Evolutionary conservation across 129 eudicot genomes (phyloP).

Genomic region (Flaveria linearis): DNA sequence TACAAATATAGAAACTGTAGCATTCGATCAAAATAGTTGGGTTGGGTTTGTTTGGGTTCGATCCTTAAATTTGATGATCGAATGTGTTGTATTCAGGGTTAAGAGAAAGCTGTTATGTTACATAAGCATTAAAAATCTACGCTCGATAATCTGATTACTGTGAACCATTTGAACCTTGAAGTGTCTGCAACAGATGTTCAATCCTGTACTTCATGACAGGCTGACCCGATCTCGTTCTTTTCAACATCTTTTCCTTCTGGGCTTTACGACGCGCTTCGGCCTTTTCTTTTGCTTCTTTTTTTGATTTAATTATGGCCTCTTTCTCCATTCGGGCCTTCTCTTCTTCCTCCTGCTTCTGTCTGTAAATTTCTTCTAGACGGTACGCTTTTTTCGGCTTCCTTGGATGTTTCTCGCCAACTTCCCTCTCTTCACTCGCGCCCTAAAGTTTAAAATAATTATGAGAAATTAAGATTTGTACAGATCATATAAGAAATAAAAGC

Average conservation of each 20-base stretch:
- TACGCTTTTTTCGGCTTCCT: constrained; percentile 39
- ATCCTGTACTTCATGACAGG: constrained; percentile 94
- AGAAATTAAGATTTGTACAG: neutral
- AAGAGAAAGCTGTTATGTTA: neutral
- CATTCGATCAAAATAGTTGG: neutral
- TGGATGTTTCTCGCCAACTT: constrained; percentile 23
- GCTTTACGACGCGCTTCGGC: constrained; percentile 59
- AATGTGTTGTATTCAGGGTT: neutral
- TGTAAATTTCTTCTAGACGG: constrained; percentile 57
- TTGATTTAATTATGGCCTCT: constrained; percentile 60
- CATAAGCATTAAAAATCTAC: neutral
- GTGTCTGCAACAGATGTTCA: constrained; percentile 73
- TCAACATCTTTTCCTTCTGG: constrained; percentile 66
- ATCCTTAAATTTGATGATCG: neutral
- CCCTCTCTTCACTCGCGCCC: constrained; percentile 43
- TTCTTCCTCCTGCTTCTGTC: constrained; percentile 64
- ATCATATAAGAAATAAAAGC: neutral
- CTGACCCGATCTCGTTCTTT: constrained; percentile 84
- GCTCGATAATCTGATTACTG: neutral
- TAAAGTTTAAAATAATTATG: constrained; percentile 20
- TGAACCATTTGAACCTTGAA: constrained; percentile 50
- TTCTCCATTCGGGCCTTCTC: constrained; percentile 73
- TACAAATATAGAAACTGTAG: too few species aligned
- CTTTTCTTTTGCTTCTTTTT: constrained; percentile 54
- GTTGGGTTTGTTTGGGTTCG: neutral